Base-by-base conservation (phyloP, 2,329 filamentous ascomycete genomes). In the Nigrospora osmanthi region DNA sequence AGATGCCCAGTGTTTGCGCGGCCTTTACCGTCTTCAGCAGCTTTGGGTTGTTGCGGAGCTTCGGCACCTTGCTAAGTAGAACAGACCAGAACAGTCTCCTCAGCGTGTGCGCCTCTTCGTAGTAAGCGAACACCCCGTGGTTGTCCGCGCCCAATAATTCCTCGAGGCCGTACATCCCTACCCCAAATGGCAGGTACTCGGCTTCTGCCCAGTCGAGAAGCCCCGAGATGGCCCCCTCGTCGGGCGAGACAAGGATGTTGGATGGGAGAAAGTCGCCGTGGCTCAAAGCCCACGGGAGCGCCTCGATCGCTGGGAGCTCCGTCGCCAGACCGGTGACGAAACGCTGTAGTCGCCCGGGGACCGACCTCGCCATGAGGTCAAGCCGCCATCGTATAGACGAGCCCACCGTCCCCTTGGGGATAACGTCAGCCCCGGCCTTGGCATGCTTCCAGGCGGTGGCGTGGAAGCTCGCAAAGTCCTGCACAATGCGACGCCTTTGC, bases 141-240 rank as follows among this genome's bases (percentile, higher is more conserved):
- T 13, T 12, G 5, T 14, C 28, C 45, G 66, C 63, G 1, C 80
- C 78, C 1, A 85, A 62, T 1, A 83, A 54, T 57, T 80, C 71
- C 54, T 84, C 80, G 0, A 83, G 58, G 0, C 79, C 80, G 51
- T 82, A 83, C 37, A 82, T 58, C 23, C 72, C 74, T 3, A 75
- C 65, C 0, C 80, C 81, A 51, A 81, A 80, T 0, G 80, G 80
- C 10, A 82, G 56, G 47, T 65, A 71, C 54, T 83, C 80, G 0
- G 73, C 78, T 54, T 85, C 81, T 0, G 77, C 76, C 81, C 80
- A 85, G 54, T 85, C 81, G 0, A 85, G 66, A 1, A 84, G 47
- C 1, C 80, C 81, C 0, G 55, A 65, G 9, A 83, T 54, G 3
- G 52, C 44, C 43, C 73, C 75, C 0, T 66, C 67, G 1, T 59